Percentiles rank a stretch among this genome's conserved stretches.
These are phyloP conservation scores for Boletus rubescentipes DNA, from an alignment of 768 basidiomycete species.

Conservation along the genomic window DNA sequence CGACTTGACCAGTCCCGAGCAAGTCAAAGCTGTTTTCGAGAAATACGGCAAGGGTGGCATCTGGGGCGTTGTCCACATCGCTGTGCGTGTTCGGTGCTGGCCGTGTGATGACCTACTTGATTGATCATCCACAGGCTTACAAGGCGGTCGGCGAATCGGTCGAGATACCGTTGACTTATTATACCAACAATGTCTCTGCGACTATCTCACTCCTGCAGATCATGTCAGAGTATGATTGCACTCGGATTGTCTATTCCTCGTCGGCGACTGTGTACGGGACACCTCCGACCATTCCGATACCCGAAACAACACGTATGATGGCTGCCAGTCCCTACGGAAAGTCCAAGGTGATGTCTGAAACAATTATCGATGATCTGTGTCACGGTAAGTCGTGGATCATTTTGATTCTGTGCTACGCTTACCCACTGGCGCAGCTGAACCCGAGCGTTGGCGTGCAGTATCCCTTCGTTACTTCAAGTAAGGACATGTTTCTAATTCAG, in stretches of 20 bases:
- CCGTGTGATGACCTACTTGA: neutral
- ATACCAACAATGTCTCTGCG: constrained; percentile 89
- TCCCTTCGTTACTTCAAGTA: constrained; percentile 97
- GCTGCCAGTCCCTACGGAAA: constrained; percentile 94
- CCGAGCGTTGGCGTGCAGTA: constrained; percentile 72
- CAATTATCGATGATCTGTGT: constrained; percentile 85
- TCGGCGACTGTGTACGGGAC: constrained; percentile 98
- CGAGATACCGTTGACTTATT: constrained; percentile 91
- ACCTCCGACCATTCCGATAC: constrained; percentile 89
- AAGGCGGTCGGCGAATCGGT: constrained; percentile 98
- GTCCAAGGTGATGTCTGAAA: constrained; percentile 95
- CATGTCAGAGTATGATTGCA: constrained; percentile 83
- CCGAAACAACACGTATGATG: constrained; percentile 82
- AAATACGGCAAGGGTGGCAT: constrained; percentile 87
- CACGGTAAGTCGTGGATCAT: constrained; percentile 48
- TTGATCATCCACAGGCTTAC: constrained; percentile 61
- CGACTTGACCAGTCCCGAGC: constrained; percentile 72
- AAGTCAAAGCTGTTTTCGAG: constrained; percentile 78
- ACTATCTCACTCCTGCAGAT: constrained; percentile 83
- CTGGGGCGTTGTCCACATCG: constrained; percentile 96
- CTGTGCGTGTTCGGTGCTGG: constrained; percentile 51
- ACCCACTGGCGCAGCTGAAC: constrained; percentile 51
- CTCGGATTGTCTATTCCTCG: constrained; percentile 92
- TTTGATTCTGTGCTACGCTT: neutral
- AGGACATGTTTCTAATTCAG: constrained; percentile 20